Base-by-base conservation (phyloP, 768 basidiomycete species). In the Fibroporia radiculosa region DNA sequence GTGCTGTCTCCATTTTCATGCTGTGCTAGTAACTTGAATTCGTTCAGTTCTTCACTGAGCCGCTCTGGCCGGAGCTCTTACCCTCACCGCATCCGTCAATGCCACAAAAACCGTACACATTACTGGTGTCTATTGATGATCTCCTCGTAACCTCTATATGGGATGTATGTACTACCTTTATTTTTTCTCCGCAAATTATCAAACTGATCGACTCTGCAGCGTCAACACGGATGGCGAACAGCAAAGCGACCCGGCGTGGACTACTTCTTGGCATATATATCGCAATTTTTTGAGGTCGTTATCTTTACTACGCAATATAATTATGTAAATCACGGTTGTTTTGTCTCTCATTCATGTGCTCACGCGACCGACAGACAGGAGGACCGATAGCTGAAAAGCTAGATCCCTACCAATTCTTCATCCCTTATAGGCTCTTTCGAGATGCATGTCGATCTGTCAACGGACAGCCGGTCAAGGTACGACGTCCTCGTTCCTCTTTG, bases 241-340 rank as follows among this genome's bases (percentile, higher is more conserved):
- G 95, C 93, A 4, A 99, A 98, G 67, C 81, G 96, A 26, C 95
- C 96, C 1, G 96, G 96, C 3, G 88, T 93, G 13, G 96, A 99
- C 60, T 98, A 99, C 67, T 99, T 99, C 77, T 73, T 99, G 26
- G 93, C 80, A 22, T 99, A 99, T 62, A 78, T 99, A 38, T 90
- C 92, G 0, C 95, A 97, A 59, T 99, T 98, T 69, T 99, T 92
- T 62, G 96, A 99, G 70, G 79, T 98, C 46, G 95, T 98, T 26
- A 72, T 99, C 43, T 99, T 98, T 68, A 98, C 93, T 8, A 75
- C 82, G 14, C 91, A 95, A 66, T 77, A 87, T 45, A 72, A 77
- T 56, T 97, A 95, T 63, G 93, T 95, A 88, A 75, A 28, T n/a
- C 20, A 29, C 24, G 42, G n/a, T 22, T 23, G 50, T 47, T 18